Base-by-base conservation (phyloP, 2,329 filamentous ascomycete genomes). In the Colletotrichum sp. region DNA sequence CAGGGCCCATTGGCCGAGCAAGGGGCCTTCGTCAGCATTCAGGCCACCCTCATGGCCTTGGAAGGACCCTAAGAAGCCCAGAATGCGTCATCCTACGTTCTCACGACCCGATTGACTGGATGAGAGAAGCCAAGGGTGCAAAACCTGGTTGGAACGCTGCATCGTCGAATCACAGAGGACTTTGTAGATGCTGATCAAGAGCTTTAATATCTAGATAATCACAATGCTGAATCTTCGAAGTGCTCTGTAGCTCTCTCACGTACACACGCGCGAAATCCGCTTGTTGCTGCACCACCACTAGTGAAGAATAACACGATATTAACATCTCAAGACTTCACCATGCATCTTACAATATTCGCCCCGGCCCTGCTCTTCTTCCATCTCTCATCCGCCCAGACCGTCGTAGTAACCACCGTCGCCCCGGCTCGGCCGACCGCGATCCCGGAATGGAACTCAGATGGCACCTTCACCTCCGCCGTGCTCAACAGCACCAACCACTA, bases 401-500 rank as follows among this genome's bases (percentile, higher is more conserved):
- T 78, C 21, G 72, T 80, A 8, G 77, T 77, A 8, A 75, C 78
- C 18, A 83, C 82, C 18, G 66, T 75, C 8, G 69, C 72, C 8
- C 78, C 81, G 2, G 38, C 80, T 1, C 74, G 80, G 65, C 81
- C 82, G 10, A 80, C 78, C 69, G 30, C 77, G 1, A 76, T 77
- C 13, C 80, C 83, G 10, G 80, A 86, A 57, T 87, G 84, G 79
- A 79, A 79, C 16, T 76, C 82, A 71, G 78, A 81, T 63, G 74
- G 79, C 34, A 76, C 82, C 68, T 91, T 91, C 83, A 85, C 84
- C 4, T 86, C 86, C 16, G 88, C 91, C n/a, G 84, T 94, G 28
- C 88, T 96, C 69, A 89, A 91, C 81, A 89, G 88, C 79, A 94
- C 92, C 48, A 95, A 96, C 83, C 83, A 86, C 64, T 95, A 93